Base-by-base conservation (phyloP, 345 rosid genomes). In the Sapria himalayana region DNA sequence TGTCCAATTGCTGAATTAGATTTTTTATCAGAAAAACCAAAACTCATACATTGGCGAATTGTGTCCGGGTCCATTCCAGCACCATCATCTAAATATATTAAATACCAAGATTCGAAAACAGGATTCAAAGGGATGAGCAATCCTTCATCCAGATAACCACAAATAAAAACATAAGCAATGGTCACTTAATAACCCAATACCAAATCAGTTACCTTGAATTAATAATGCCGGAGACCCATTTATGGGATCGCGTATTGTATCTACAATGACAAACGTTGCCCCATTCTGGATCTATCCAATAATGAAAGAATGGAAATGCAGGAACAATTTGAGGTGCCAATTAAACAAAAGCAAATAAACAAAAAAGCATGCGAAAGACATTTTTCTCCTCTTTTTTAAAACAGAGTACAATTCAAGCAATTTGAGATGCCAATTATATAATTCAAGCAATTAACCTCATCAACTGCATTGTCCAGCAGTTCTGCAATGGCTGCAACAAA, bases 61-160 rank as follows among this genome's bases (percentile, higher is more conserved):
- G 81, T 74, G 51, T 82, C 91, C 51, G 76, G 93, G 55, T 69
- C 73, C 98, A 89, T 81, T 62, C 98, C 98, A 49, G 85, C 93
- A 50, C 98, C 98, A 47, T 82, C 74, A 71, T 89, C 98, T 89
- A 59, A 47, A 19, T 39, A 25, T 22, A 58, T n/a, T n/a, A 34
- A 29, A 29, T 4, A 39, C 19, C 43, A 49, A 25, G 39, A 41
- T 19, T 40, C 17, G 36, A 19, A n/a, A 15, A 46, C 5, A 22
- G 21, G 23, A 9, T 10, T 46, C n/a, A 27, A 12, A 36, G 2
- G 27, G 3, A 52, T 24, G 16, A 54, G 31, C 39, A 33, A 10
- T 20, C 4, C 22, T 25, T 25, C 9, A 6, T 18, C 29, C 11
- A 38, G 25, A 13, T 8, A 29, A 38, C 31, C 7, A 9, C 15